Percentiles rank a stretch among this genome's conserved stretches.
These are phyloP conservation scores for Saccharum hybrid DNA, from an alignment of 202 grass and related monocot species.

Conservation along the genomic window DNA sequence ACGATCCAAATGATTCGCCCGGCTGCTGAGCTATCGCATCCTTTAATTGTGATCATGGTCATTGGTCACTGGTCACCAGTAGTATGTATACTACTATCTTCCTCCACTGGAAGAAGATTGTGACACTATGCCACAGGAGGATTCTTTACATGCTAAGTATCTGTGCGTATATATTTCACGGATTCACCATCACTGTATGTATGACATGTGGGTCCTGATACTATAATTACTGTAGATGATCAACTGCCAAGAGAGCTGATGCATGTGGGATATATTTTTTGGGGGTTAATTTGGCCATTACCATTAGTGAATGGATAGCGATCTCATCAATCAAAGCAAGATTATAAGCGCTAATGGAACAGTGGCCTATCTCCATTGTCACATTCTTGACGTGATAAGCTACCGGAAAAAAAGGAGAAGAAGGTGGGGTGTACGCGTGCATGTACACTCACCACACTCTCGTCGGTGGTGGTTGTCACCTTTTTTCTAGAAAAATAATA, in stretches of 20 bases:
- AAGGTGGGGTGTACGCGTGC: constrained; percentile 20
- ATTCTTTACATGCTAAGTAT: too few species aligned
- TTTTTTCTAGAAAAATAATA: neutral
- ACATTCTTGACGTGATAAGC: constrained; percentile 44
- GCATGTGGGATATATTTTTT: neutral
- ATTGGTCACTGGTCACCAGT: neutral
- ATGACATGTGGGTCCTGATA: constrained; percentile 2
- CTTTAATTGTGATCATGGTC: neutral
- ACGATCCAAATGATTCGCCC: neutral
- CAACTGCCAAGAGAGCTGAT: neutral
- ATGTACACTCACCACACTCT: neutral
- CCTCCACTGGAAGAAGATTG: too few species aligned
- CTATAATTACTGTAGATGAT: neutral
- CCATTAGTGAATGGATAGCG: neutral
- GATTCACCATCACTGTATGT: neutral
- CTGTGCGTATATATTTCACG: neutral
- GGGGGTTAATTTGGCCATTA: neutral
- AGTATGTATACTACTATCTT: too few species aligned
- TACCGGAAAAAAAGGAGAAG: constrained; percentile 7
- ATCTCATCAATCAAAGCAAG: neutral
- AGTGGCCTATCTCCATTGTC: neutral
- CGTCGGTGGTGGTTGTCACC: constrained; percentile 21
- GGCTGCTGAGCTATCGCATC: neutral
- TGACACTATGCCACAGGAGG: too few species aligned
- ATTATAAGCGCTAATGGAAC: neutral